A percentile compares a stretch with the other conserved stretches of the same genome.
Conservation (phyloP, 345 rosid species). For the sweet orange (Citrus sinensis) region DNA sequence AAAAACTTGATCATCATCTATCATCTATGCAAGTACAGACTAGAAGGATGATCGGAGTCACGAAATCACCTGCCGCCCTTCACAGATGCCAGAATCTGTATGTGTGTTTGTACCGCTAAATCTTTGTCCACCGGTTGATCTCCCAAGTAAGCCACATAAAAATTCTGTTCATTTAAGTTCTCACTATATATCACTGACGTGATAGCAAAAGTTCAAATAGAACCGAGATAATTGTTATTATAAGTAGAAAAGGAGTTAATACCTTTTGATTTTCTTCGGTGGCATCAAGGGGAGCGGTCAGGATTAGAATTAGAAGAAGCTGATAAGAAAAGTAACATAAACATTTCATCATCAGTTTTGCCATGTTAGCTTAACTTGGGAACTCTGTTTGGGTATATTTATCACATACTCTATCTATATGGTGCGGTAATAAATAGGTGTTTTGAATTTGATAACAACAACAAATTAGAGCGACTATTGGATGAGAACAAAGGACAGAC, state of each 20-base stretch:
- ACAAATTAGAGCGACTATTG: background rate
- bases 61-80: slow-evolving; percentile 40
- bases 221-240: background rate
- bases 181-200: background rate
- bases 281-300: slow-evolving; percentile 21
- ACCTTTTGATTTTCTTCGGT: slow-evolving; percentile 40
- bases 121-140: slow-evolving; percentile 21
- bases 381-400: background rate
- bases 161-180: slow-evolving; percentile 28
- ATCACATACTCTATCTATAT: no score
- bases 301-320: slow-evolving; percentile 24
- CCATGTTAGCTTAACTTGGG: slow-evolving; percentile 22
- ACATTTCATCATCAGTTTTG: slow-evolving; percentile 16
- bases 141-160: slow-evolving; percentile 53
- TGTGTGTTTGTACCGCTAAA: slow-evolving; percentile 23
- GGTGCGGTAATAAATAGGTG: background rate
- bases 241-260: background rate
- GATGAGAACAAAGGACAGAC: slow-evolving; percentile 18
- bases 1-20: background rate
- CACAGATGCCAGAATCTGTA: slow-evolving; percentile 39
- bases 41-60: background rate
- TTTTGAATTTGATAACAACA: background rate
- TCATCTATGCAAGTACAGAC: background rate
- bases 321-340: slow-evolving; percentile 11
- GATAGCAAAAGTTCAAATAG: background rate